Percentiles rank a stretch among this genome's conserved stretches.
Conservation (phyloP, 495 filamentous ascomycete genomes). For the Aspergillus sclerotioniger region DNA sequence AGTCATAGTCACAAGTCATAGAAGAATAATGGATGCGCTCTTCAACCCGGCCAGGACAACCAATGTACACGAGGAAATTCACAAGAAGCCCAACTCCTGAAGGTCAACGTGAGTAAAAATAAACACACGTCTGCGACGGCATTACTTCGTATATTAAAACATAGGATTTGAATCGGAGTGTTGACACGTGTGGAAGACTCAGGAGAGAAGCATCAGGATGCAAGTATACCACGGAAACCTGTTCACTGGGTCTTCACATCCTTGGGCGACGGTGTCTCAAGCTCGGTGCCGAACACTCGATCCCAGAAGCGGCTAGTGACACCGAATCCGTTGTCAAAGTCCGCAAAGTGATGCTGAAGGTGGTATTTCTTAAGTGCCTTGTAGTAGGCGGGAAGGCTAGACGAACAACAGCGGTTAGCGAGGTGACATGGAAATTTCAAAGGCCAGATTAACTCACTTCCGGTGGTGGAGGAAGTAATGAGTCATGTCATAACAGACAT, state of each 20-base stretch:
- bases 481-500: slow-evolving; percentile 93
- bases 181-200: background rate
- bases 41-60: background rate
- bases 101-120: slow-evolving; percentile 16
- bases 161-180: background rate
- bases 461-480: slow-evolving; percentile 99
- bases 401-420: slow-evolving; percentile 16
- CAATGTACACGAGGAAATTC: slow-evolving; percentile 23
- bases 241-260: slow-evolving; percentile 57
- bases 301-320: slow-evolving; percentile 99
- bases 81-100: slow-evolving; percentile 21
- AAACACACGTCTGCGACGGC: slow-evolving; percentile 21
- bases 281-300: slow-evolving; percentile 81
- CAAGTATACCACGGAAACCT: background rate
- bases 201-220: background rate
- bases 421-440: background rate
- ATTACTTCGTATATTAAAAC: slow-evolving; percentile 22
- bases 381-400: slow-evolving; percentile 78
- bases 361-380: slow-evolving; percentile 93
- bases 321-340: slow-evolving; percentile 97
- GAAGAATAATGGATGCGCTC: background rate
- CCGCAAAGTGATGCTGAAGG: slow-evolving; percentile 92
- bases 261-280: slow-evolving; percentile 48
- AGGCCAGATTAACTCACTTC: slow-evolving; percentile 55
- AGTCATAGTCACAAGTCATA: background rate